phyloP scores from a whole-genome alignment of 768 basidiomycete genomes.

The Mycena vitilis region DNA sequence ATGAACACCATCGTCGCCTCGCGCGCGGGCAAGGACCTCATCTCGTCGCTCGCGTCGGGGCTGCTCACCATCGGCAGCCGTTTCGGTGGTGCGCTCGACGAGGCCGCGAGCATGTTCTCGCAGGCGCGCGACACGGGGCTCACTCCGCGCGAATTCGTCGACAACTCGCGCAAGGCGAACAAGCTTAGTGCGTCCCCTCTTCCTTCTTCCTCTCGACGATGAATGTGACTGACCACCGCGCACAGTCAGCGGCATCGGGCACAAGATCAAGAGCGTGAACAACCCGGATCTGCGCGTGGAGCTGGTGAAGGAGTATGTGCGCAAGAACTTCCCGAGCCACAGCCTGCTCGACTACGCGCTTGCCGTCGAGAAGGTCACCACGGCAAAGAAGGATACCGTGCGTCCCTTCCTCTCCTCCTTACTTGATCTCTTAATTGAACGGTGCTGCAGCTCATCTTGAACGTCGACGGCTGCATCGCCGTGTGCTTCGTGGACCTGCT shows the following conservation, averaged over 20 bases:
- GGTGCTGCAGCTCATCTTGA: conserved; percentile 80
- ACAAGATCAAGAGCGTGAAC: conserved; percentile 99
- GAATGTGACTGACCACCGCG: conserved; percentile 1
- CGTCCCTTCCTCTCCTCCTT: conserved; percentile 39
- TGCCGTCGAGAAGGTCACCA: conserved; percentile 97
- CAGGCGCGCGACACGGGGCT: conserved; percentile 90
- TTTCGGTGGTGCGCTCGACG: conserved; percentile 98
- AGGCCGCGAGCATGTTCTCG: conserved; percentile 97
- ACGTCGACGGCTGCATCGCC: conserved; percentile 96
- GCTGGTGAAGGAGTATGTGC: conserved; percentile 95
- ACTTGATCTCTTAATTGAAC: conserved; percentile 1
- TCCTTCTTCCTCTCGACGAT: conserved; percentile 13
- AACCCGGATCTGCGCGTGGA: conserved; percentile 95
- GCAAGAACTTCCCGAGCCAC: conserved; percentile 96
- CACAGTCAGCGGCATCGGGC: conserved; percentile 94
- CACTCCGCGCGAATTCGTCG: conserved; percentile 98
- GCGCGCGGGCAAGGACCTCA: conserved; percentile 98
- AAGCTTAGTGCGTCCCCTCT: conserved; percentile 81
- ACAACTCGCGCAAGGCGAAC: conserved; percentile 91
- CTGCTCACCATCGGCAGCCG: conserved; percentile 97
- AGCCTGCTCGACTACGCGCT: conserved; percentile 93
- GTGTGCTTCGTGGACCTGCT: conserved; percentile 97
- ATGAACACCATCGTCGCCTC: conserved; percentile 99
- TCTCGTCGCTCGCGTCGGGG: conserved; percentile 96
- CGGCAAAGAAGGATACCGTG: conserved; percentile 96